A percentile compares a stretch with the other conserved stretches of the same genome.
phyloP scores from a whole-genome alignment of 345 rosid species.

The Sapria himalayana region DNA sequence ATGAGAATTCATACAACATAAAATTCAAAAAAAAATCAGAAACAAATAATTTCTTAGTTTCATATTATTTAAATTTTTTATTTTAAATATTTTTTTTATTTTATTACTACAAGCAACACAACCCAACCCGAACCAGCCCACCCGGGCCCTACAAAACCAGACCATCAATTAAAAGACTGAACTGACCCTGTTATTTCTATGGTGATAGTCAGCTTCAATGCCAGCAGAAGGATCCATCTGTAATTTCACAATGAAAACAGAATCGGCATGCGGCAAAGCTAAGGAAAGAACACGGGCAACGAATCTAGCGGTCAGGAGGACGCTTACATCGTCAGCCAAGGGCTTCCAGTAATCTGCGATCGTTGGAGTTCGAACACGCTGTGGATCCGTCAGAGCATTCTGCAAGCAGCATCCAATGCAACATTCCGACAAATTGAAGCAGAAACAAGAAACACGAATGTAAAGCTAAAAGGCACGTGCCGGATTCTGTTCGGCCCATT shows the following conservation, averaged over 20 bases:
- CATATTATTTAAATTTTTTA: no score
- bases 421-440: not conserved
- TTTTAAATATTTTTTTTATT: no score
- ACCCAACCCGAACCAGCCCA: not conserved
- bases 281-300: no score
- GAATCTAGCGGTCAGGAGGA: no score
- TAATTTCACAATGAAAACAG: conserved; percentile 8
- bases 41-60: no score
- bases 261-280: no score
- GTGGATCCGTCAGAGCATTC: conserved; percentile 81
- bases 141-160: not conserved
- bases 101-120: no score
- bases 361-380: conserved; percentile 72
- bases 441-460: not conserved
- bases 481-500: conserved; percentile 93
- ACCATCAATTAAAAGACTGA: not conserved
- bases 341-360: conserved; percentile 92
- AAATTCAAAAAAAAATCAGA: no score
- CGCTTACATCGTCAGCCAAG: conserved; percentile 83
- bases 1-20: no score
- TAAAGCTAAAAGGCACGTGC: conserved; percentile 15
- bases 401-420: conserved; percentile 7
- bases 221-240: conserved; percentile 94
- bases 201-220: conserved; percentile 87
- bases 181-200: conserved; percentile 63